Conservation (phyloP, 2,329 filamentous ascomycete genomes). For the Diaporthe caulivora region DNA sequence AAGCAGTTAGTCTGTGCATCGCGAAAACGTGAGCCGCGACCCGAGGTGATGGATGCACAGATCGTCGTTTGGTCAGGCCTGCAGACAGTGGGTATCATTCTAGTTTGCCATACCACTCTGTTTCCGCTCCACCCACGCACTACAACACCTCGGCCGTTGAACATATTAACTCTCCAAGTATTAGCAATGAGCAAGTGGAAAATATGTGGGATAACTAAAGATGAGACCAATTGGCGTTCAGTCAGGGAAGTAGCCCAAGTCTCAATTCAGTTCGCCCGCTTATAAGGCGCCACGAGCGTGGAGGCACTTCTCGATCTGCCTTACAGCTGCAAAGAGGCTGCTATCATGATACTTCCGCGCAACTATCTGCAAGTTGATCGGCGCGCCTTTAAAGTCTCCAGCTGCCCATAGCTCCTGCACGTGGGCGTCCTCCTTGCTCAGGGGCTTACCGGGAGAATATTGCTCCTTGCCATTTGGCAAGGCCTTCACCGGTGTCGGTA, state of each 20-base stretch:
- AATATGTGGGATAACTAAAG: background rate
- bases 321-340: conserved; percentile 48
- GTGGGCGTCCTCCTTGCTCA: conserved; percentile 48
- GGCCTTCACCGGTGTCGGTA: conserved; percentile 51
- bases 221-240: background rate
- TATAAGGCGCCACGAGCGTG: background rate
- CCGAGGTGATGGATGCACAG: background rate
- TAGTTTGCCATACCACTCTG: too few relatives aligned
- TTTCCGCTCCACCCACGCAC: background rate
- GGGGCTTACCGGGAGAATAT: conserved; percentile 43
- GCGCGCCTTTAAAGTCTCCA: conserved; percentile 50
- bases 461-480: conserved; percentile 45
- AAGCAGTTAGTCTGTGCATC: conserved; percentile 3
- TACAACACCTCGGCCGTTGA: background rate
- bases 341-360: conserved; percentile 51
- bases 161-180: background rate
- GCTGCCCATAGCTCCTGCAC: conserved; percentile 49
- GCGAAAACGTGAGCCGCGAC: background rate
- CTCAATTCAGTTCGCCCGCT: background rate
- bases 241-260: background rate
- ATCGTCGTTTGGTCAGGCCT: background rate
- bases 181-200: background rate
- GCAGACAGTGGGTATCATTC: background rate
- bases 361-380: conserved; percentile 51
- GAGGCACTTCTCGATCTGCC: conserved; percentile 41